Evolutionary conservation across 257 asterid genomes (phyloP).

Genomic region (Catharanthus roseus): DNA sequence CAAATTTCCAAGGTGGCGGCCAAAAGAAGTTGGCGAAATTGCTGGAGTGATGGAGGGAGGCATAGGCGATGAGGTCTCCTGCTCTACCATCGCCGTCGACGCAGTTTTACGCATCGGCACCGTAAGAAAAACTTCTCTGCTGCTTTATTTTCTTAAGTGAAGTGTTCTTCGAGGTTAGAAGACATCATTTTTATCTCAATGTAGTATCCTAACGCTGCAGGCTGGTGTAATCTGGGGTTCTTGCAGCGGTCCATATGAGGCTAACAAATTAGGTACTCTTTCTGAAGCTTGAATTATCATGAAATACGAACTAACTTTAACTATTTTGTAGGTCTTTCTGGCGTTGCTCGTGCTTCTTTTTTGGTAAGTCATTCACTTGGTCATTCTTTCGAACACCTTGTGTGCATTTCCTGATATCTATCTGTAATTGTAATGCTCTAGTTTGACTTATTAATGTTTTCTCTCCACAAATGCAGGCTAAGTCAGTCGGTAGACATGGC

Average conservation of each 20-base stretch:
- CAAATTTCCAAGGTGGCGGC: too few species aligned
- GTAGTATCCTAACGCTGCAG: slow-evolving; percentile 30
- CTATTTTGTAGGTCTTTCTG: slow-evolving; percentile 59
- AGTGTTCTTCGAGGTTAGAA: background rate
- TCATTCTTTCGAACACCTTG: background rate
- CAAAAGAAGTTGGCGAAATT: background rate
- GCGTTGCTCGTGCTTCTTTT: slow-evolving; percentile 44
- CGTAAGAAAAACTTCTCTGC: slow-evolving; percentile 28
- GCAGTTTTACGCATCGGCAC: slow-evolving; percentile 57
- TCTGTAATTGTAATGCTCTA: slow-evolving; percentile 4
- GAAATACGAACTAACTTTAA: background rate
- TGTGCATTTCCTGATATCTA: background rate
- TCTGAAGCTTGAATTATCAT: background rate
- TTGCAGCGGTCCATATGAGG: slow-evolving; percentile 62
- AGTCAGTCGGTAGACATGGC: slow-evolving; percentile 50
- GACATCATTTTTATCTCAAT: background rate
- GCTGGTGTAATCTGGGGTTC: slow-evolving; percentile 89
- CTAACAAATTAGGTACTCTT: slow-evolving; percentile 41
- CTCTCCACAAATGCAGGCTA: slow-evolving; percentile 42
- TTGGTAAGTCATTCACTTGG: slow-evolving; percentile 36
- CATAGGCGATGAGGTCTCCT: slow-evolving; percentile 31
- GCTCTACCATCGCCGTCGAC: slow-evolving; percentile 77
- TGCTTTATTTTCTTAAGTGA: background rate
- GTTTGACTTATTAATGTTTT: slow-evolving; percentile 1
- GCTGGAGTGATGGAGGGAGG: slow-evolving; percentile 10